These are phyloP conservation scores for Xylaria sp. DNA, from an alignment of 2,329 filamentous ascomycete species.

Conservation along the genomic window DNA sequence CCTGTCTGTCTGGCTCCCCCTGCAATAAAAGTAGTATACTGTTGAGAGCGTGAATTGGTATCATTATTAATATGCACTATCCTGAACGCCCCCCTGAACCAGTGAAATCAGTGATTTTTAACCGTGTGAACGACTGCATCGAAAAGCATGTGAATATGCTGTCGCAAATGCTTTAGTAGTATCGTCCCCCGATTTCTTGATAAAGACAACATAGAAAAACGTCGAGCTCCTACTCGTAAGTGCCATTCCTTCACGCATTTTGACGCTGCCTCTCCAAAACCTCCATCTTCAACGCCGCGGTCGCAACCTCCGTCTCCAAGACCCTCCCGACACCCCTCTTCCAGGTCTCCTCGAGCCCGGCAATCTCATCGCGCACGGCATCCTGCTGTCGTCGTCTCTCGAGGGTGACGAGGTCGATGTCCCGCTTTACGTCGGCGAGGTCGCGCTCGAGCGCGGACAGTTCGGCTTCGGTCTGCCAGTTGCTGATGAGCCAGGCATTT, in stretches of 20 bases:
- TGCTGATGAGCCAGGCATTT: slow-evolving; percentile 86
- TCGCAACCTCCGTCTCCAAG: slow-evolving; percentile 81
- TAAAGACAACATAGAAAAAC: not conserved
- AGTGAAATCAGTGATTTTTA: too few species aligned
- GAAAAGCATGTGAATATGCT: not conserved
- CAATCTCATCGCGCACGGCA: slow-evolving; percentile 65
- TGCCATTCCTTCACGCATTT: not conserved
- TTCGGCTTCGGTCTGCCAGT: slow-evolving; percentile 71
- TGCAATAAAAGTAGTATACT: not conserved
- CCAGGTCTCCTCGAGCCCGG: slow-evolving; percentile 72
- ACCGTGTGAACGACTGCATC: not conserved
- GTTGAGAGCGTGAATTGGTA: slow-evolving; percentile 12
- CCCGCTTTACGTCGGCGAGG: slow-evolving; percentile 59
- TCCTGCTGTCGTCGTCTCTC: slow-evolving; percentile 66
- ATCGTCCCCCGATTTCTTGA: not conserved
- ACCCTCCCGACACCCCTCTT: slow-evolving; percentile 69
- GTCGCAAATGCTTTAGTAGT: not conserved
- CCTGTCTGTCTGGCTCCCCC: not conserved
- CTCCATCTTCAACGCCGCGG: slow-evolving; percentile 63
- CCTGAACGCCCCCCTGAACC: too few species aligned
- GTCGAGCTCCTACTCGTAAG: not conserved
- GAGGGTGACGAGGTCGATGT: slow-evolving; percentile 69
- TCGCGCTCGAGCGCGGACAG: slow-evolving; percentile 67
- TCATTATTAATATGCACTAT: slow-evolving; percentile 9
- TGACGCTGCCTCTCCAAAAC: slow-evolving; percentile 58